A percentile compares a stretch with the other conserved stretches of the same genome.
These are phyloP conservation scores for Macadamia integrifolia DNA, from an alignment of 164 flowering plant genomes.

Conservation along the genomic window DNA sequence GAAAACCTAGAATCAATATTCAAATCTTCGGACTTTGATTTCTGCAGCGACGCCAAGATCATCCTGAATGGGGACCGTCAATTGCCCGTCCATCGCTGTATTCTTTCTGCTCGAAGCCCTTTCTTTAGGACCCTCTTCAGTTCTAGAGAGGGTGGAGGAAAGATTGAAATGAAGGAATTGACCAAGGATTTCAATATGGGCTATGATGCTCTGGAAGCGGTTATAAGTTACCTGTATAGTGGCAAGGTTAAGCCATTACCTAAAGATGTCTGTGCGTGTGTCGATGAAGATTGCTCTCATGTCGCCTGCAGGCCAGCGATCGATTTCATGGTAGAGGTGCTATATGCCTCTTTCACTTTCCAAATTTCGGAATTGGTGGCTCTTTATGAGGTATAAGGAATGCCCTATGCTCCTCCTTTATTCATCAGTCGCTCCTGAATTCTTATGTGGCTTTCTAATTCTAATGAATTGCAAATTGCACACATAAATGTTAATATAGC, in stretches of 20 bases:
- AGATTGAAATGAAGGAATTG: slow-evolving; percentile 51
- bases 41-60: slow-evolving; percentile 57
- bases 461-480: not conserved
- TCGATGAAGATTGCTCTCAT: slow-evolving; percentile 63
- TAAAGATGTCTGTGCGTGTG: slow-evolving; percentile 52
- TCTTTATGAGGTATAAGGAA: slow-evolving; percentile 55
- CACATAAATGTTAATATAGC: too few species aligned
- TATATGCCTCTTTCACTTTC: slow-evolving; percentile 55
- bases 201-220: slow-evolving; percentile 46
- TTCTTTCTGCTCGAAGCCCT: slow-evolving; percentile 54
- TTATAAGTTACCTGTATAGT: slow-evolving; percentile 60
- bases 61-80: slow-evolving; percentile 31
- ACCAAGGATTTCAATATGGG: slow-evolving; percentile 53
- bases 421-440: not conserved
- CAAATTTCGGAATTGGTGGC: slow-evolving; percentile 57
- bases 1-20: slow-evolving; percentile 42
- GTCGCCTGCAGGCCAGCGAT: slow-evolving; percentile 61
- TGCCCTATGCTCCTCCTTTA: not conserved
- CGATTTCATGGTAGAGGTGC: slow-evolving; percentile 58
- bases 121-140: slow-evolving; percentile 48
- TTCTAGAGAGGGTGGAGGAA: slow-evolving; percentile 22
- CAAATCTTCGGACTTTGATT: slow-evolving; percentile 27
- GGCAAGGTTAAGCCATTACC: slow-evolving; percentile 49
- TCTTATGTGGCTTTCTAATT: not conserved
- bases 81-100: slow-evolving; percentile 62